A percentile compares a stretch with the other conserved stretches of the same genome.
Conservation (phyloP, 192 early-diverging fungal genomes). For the Podila epicladia region DNA sequence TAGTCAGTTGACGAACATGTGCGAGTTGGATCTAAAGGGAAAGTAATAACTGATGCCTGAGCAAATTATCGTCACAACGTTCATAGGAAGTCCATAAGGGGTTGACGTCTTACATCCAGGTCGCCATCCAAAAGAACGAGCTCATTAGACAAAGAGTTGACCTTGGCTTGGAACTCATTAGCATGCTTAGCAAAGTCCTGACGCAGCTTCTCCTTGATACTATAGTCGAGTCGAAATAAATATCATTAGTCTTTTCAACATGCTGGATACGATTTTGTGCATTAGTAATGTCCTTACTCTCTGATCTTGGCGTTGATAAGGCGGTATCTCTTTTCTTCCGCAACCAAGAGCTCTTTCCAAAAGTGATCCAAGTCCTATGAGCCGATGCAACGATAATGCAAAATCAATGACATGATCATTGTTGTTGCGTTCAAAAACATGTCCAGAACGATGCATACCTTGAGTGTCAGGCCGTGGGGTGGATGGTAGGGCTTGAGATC, state of each 20-base stretch:
- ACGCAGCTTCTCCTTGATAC: constrained; percentile 84
- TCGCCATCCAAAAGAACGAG: constrained; percentile 82
- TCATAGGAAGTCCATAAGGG: no score
- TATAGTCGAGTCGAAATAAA: constrained; percentile 4
- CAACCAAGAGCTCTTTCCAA: constrained; percentile 77
- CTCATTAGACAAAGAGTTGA: constrained; percentile 75
- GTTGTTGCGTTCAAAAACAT: not conserved
- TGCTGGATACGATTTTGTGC: not conserved
- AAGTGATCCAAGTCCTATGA: constrained; percentile 77
- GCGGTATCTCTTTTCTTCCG: constrained; percentile 84
- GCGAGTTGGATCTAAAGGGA: constrained; percentile 56
- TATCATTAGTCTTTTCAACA: not conserved
- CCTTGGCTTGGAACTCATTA: constrained; percentile 77
- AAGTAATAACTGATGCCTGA: not conserved
- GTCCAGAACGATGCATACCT: constrained; percentile 32
- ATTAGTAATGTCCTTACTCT: constrained; percentile 56
- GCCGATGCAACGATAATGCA: constrained; percentile 6
- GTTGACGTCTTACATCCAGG: constrained; percentile 63
- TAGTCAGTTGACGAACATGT: constrained; percentile 68
- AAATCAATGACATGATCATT: not conserved
- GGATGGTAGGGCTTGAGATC: constrained; percentile 88
- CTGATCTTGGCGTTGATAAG: constrained; percentile 86
- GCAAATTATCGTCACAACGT: no score
- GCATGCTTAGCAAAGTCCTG: constrained; percentile 86
- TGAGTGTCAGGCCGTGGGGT: constrained; percentile 72